Evolutionary conservation across 148 eudicot genomes (phyloP).

Genomic region (Persicaria maculosa): DNA sequence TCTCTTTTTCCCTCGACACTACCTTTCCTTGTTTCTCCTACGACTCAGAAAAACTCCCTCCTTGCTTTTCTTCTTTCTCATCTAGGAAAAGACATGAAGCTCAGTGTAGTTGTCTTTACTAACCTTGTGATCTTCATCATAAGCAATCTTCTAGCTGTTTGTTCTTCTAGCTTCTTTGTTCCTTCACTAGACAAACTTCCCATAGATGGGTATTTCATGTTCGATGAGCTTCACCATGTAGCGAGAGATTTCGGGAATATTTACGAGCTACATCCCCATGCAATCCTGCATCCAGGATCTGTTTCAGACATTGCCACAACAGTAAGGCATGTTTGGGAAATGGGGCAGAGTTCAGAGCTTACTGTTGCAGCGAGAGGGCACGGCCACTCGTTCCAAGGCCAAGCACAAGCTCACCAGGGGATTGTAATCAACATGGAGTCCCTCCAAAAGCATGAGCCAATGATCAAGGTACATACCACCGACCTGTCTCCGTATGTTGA

Average conservation of each 20-base stretch:
- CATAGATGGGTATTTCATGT: conserved; percentile 45
- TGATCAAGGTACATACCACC: conserved; percentile 34
- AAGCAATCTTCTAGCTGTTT: not conserved
- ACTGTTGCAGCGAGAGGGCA: conserved; percentile 88
- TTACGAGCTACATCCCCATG: conserved; percentile 50
- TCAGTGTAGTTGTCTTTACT: not conserved
- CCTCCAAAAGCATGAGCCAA: conserved; percentile 32
- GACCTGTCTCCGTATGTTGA: conserved; percentile 63
- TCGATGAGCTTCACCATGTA: conserved; percentile 36
- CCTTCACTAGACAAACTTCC: conserved; percentile 19
- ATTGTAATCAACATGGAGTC: conserved; percentile 82
- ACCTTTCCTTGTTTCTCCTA: not conserved
- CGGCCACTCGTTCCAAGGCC: conserved; percentile 92
- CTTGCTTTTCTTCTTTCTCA: not conserved
- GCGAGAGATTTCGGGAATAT: conserved; percentile 79
- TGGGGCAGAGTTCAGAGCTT: conserved; percentile 57
- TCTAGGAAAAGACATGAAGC: not conserved
- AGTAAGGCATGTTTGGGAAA: conserved; percentile 42
- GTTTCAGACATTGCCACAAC: conserved; percentile 64
- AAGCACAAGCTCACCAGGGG: conserved; percentile 68
- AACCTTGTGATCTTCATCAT: not conserved
- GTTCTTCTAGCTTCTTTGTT: not conserved
- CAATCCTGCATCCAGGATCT: conserved; percentile 62
- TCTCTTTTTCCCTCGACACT: not conserved
- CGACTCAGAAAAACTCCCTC: not conserved